Conservation (phyloP, 1,139 yeast species). For the Debaryomyces nepalensis region DNA sequence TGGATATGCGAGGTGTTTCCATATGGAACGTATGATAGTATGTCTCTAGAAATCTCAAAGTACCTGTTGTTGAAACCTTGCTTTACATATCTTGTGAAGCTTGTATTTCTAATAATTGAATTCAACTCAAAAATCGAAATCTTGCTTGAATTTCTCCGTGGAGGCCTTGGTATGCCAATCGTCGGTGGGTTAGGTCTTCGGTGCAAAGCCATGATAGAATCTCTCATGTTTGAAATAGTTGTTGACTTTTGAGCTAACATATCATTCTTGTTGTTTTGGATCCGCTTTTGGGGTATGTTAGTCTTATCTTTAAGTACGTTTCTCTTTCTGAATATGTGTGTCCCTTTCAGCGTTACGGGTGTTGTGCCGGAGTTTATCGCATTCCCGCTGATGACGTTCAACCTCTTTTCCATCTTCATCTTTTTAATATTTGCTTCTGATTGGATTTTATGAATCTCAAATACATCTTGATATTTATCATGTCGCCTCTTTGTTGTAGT, state of each 20-base stretch:
- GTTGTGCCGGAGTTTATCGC: constrained; percentile 13
- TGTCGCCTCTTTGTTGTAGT: background rate
- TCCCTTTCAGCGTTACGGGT: constrained; percentile 9
- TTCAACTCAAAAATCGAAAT: constrained; percentile 4
- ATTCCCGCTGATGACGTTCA: constrained; percentile 13
- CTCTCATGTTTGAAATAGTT: constrained; percentile 8
- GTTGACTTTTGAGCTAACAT: background rate
- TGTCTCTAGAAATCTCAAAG: constrained; percentile 10
- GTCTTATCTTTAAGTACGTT: constrained; percentile 1
- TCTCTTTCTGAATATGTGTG: constrained; percentile 4
- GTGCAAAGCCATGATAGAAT: constrained; percentile 9
- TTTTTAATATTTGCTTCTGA: constrained; percentile 22
- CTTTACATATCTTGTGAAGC: background rate
- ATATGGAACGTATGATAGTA: background rate
- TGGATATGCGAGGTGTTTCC: background rate
- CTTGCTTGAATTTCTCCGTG: background rate
- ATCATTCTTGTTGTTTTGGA: constrained; percentile 4
- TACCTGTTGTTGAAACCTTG: constrained; percentile 13
- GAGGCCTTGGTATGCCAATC: background rate
- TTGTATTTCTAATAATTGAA: constrained; percentile 4
- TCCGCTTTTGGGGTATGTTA: constrained; percentile 5
- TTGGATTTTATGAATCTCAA: constrained; percentile 22
- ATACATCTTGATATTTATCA: constrained; percentile 20
- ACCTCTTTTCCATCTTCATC: constrained; percentile 21
- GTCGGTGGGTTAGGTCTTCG: background rate